These are phyloP conservation scores for Ligustrum vulgare DNA, from an alignment of 257 asterid genomes.

Conservation along the genomic window DNA sequence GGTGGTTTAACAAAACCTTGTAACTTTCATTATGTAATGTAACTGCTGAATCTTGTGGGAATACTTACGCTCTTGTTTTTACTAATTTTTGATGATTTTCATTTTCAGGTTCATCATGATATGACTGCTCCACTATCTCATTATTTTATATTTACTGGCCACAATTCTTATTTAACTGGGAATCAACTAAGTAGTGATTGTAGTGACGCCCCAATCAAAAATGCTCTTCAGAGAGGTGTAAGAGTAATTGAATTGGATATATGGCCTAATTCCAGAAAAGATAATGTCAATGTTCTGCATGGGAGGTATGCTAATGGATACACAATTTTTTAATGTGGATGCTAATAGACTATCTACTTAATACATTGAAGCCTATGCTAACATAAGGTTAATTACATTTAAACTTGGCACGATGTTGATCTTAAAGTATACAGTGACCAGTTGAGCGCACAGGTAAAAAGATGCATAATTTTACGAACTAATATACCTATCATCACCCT, in stretches of 20 bases:
- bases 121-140: conserved; percentile 75
- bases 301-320: conserved; percentile 53
- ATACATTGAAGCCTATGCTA: background rate
- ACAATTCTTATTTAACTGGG: conserved; percentile 80
- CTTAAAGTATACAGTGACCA: background rate
- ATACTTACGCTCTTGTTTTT: background rate
- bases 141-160: conserved; percentile 73
- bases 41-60: background rate
- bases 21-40: background rate
- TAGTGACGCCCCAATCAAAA: conserved; percentile 63
- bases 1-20: background rate
- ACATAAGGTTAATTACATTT: background rate
- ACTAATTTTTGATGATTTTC: conserved; percentile 14
- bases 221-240: conserved; percentile 57
- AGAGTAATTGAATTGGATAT: conserved; percentile 76
- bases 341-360: background rate
- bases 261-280: conserved; percentile 75
- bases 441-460: background rate
- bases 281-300: conserved; percentile 61
- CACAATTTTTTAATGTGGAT: background rate
- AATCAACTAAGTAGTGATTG: conserved; percentile 74
- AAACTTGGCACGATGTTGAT: background rate
- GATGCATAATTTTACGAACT: background rate
- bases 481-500: background rate
- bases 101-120: conserved; percentile 68